Evolutionary conservation across 2,329 filamentous ascomycete species (phyloP), one percentile per base, ranked within the genome.

Genomic region (Akanthomyces uredinophilus): DNA sequence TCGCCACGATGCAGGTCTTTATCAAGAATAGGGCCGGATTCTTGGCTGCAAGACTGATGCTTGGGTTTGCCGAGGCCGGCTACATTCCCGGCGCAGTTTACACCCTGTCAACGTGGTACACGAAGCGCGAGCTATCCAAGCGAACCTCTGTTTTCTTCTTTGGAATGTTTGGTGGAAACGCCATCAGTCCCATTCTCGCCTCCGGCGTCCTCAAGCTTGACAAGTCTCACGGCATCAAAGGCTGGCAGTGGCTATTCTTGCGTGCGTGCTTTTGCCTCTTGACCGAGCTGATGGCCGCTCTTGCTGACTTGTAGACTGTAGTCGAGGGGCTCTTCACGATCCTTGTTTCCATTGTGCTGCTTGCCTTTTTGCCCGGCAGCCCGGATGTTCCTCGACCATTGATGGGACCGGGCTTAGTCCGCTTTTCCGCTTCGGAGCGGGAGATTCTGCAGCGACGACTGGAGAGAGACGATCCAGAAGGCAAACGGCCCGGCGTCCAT

Each of bases 241-340:
- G 79, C 0, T 83, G 81, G 80, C 77, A 81, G 64, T 82, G 79
- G 79, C 75, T 82, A 1, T 82, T 82, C 47, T 60, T 82, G 13
- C 67, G 79, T 82, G 69, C 67, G 18, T 35, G 16, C 16, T 10
- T 3, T 14, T 4, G 13, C 11, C 13, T n/a, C 3, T 8, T 35
- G n/a, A n/a, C n/a, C 32, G 32, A 8, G 3, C 2, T 35, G 32
- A 13, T n/a, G 32, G 7, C 11, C 11, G 7, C 4, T 8, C 11
- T 35, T 35, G 11, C 32, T 35, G 7, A 35, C 32, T 35, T 10
- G 8, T 35, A 10, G 32, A 35, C 1, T n/a, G 7, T 43, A 55
- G 52, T 55, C 0, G 37, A 55, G 16, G 52, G 52, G 10, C 18
- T 55, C 8, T 55, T 55, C 24, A 55, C 37, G 29, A 27, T 55